These are phyloP conservation scores for Fusarium austroafricanum DNA, from an alignment of 2,329 filamentous ascomycete species.

Conservation along the genomic window DNA sequence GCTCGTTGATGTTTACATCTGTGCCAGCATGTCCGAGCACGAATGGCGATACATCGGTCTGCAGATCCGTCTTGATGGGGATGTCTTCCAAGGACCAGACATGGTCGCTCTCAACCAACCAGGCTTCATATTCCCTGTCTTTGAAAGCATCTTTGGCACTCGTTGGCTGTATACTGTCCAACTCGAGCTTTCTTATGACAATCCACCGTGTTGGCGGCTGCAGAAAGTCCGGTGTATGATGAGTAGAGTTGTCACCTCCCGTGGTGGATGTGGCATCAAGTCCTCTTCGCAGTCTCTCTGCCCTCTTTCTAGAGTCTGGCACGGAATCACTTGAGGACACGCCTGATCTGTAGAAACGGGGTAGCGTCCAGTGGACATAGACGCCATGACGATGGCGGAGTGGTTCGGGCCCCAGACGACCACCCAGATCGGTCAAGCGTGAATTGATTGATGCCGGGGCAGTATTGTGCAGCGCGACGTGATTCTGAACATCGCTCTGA, in stretches of 20 bases:
- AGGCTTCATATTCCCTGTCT: constrained; percentile 39
- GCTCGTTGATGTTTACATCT: constrained; percentile 45
- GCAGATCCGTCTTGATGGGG: constrained; percentile 48
- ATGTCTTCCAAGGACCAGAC: constrained; percentile 49
- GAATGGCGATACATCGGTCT: constrained; percentile 56
- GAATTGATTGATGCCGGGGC: constrained; percentile 49
- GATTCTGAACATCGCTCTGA: constrained; percentile 53
- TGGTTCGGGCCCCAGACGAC: neutral
- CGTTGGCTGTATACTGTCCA: constrained; percentile 24
- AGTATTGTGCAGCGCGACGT: constrained; percentile 53
- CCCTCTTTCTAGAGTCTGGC: neutral
- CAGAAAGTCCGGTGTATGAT: constrained; percentile 23
- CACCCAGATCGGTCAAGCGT: constrained; percentile 53
- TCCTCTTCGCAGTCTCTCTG: constrained; percentile 12
- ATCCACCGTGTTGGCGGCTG: constrained; percentile 53
- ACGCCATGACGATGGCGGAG: constrained; percentile 50
- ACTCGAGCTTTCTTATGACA: constrained; percentile 49
- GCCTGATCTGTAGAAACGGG: constrained; percentile 52
- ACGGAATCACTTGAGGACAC: constrained; percentile 8
- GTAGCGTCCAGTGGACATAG: constrained; percentile 58
- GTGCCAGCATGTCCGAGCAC: constrained; percentile 36
- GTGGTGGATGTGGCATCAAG: neutral
- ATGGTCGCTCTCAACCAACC: constrained; percentile 56
- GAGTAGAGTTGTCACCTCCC: neutral
- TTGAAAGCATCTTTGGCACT: neutral